Evolutionary conservation across 805 yeast species (phyloP), one percentile per base, ranked within the genome.

Genomic region (Cyberlindnera xishuangbannaensis): DNA sequence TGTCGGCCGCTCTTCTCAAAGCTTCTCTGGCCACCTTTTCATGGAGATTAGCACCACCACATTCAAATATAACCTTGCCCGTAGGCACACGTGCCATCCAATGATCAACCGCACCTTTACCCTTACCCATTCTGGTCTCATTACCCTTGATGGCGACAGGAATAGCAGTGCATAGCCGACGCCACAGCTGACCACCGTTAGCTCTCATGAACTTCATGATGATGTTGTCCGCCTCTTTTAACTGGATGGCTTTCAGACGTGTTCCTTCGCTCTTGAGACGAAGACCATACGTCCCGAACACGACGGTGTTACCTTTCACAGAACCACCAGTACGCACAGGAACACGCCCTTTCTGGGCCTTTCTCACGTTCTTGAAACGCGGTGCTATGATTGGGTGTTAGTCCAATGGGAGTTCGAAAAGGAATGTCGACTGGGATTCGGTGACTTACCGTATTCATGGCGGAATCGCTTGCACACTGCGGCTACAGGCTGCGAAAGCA

Each of bases 61-160:
- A 76, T 64, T 92, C 98, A 53, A 88, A 86, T 15, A 88, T 66
- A 26, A 92, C 78, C 54, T 87, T 88, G 4, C 98, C 98, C 0
- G 97, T 88, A 25, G 97, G 95, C 11, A 92, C 92, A 51, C 98
- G 77, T 21, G 79, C 83, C 51, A 95, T 94, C 97, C 97, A 92
- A 65, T 86, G 92, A 52, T 86, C 95, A 56, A 92, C 90, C 0
- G 88, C 81, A 62, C 98, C 98, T 63, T 92, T 92, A 67, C 98
- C 98, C 61, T 92, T 92, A 68, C 98, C 98, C 98, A 92, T 92
- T 79, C 98, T 92, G 9, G 96, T 86, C 59, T 92, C 96, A 59
- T 92, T 92, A 65, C 98, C 98, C 65, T 92, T 92, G 41, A 84
- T 76, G 62, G 96, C 87, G 10, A 92, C 95, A 0, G 97, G 92